These are phyloP conservation scores for Royoungia palumana DNA, from an alignment of 768 basidiomycete genomes.

Conservation along the genomic window DNA sequence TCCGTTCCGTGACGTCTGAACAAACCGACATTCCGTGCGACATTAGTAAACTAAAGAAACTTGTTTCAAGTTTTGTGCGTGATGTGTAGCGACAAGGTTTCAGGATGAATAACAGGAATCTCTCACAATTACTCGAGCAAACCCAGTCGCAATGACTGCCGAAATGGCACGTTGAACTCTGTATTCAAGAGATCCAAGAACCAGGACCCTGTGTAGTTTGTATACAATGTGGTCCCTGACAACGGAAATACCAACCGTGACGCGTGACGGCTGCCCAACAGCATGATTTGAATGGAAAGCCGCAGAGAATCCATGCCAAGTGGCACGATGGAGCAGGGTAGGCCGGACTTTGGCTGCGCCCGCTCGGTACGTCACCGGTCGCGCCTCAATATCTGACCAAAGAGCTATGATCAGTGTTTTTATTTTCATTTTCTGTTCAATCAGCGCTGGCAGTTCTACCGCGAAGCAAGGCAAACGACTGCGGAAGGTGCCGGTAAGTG, in stretches of 20 bases:
- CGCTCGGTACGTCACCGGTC: slow-evolving; percentile 8
- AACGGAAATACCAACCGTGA: neutral
- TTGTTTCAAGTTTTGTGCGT: neutral
- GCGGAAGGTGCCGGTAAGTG: too few relatives aligned
- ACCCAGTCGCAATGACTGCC: too few relatives aligned
- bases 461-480: slow-evolving; percentile 15
- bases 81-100: neutral
- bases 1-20: too few relatives aligned
- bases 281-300: too few relatives aligned
- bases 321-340: neutral
- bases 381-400: too few relatives aligned
- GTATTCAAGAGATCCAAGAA: too few relatives aligned
- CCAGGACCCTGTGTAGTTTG: too few relatives aligned
- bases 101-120: neutral
- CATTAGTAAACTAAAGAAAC: neutral
- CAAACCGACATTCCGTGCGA: neutral
- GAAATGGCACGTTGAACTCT: too few relatives aligned
- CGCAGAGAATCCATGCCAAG: neutral
- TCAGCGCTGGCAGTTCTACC: slow-evolving; percentile 12
- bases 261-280: too few relatives aligned
- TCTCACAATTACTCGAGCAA: too few relatives aligned
- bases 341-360: neutral
- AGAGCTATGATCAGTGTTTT: too few relatives aligned
- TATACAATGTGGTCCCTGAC: too few relatives aligned
- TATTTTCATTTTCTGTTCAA: neutral